These are phyloP conservation scores for Coprinopsis strossmayeri DNA, from an alignment of 768 basidiomycete genomes.

Conservation along the genomic window DNA sequence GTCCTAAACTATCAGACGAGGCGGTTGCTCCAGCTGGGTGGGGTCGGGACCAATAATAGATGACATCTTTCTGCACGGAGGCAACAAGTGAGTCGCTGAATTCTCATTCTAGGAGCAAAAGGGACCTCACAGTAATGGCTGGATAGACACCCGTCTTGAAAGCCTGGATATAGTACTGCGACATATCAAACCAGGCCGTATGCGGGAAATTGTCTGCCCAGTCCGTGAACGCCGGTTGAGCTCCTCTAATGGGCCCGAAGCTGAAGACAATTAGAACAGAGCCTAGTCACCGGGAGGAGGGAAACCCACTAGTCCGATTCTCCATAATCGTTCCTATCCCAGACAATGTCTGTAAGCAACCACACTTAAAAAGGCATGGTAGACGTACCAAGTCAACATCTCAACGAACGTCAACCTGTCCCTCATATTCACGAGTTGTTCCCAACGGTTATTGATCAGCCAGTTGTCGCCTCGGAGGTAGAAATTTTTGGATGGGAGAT, in stretches of 20 bases:
- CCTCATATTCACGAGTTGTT: slow-evolving; percentile 55
- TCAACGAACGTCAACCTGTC: slow-evolving; percentile 50
- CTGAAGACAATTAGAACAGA: too few relatives aligned
- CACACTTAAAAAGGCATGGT: too few relatives aligned
- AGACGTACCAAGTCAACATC: slow-evolving; percentile 61
- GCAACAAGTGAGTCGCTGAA: neutral
- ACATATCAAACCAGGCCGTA: slow-evolving; percentile 54
- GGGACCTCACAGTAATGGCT: slow-evolving; percentile 38
- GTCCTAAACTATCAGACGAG: slow-evolving; percentile 29
- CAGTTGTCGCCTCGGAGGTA: slow-evolving; percentile 62
- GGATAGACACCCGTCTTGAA: slow-evolving; percentile 66
- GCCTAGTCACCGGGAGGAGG: too few relatives aligned
- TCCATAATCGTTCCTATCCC: slow-evolving; percentile 69
- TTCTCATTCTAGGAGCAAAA: neutral
- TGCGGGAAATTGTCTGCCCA: slow-evolving; percentile 40
- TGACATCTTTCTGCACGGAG: slow-evolving; percentile 32
- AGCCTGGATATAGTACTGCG: slow-evolving; percentile 56
- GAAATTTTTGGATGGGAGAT: slow-evolving; percentile 57
- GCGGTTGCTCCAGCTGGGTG: slow-evolving; percentile 47
- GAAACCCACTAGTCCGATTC: slow-evolving; percentile 65
- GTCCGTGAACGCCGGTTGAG: slow-evolving; percentile 36
- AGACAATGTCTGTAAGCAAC: too few relatives aligned
- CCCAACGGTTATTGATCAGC: slow-evolving; percentile 66
- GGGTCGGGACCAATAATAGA: slow-evolving; percentile 60
- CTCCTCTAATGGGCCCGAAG: slow-evolving; percentile 53